These are phyloP conservation scores for Rhizopogon sp. DNA, from an alignment of 768 basidiomycete genomes.

Conservation along the genomic window DNA sequence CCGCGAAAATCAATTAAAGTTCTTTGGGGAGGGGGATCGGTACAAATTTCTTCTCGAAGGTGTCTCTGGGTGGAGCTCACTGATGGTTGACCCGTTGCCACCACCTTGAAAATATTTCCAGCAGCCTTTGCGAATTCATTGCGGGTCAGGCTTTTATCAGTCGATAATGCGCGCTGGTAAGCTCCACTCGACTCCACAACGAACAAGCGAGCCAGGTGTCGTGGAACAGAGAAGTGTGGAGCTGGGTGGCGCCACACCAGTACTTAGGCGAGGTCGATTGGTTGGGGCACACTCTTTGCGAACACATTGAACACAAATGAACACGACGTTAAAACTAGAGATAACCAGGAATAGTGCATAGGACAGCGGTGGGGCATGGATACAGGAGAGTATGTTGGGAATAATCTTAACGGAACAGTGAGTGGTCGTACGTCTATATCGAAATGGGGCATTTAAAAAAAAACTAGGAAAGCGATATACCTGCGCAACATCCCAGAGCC, in stretches of 20 bases:
- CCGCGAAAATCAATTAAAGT: neutral
- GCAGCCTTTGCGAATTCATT: neutral
- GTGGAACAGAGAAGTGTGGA: conserved; percentile 3
- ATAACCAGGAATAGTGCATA: conserved; percentile 2
- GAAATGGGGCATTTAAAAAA: neutral
- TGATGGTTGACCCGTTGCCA: neutral
- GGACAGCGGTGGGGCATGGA: conserved; percentile 1
- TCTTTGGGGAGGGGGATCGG: conserved; percentile 8
- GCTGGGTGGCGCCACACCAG: neutral
- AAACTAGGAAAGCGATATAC: neutral
- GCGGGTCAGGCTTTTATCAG: too few species aligned
- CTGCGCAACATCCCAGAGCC: neutral
- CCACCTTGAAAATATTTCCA: neutral
- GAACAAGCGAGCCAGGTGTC: conserved; percentile 3
- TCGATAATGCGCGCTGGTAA: too few species aligned
- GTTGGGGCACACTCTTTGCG: neutral
- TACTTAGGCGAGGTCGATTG: neutral
- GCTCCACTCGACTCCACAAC: conserved; percentile 2
- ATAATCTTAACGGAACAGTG: neutral
- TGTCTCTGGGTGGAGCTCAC: neutral
- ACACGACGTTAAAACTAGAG: neutral
- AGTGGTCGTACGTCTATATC: conserved; percentile 1
- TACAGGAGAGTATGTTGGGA: conserved; percentile 1
- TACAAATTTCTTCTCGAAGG: neutral
- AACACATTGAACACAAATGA: neutral